phyloP scores from a whole-genome alignment of 257 asterid species.

The Lithospermum erythrorhizon region DNA sequence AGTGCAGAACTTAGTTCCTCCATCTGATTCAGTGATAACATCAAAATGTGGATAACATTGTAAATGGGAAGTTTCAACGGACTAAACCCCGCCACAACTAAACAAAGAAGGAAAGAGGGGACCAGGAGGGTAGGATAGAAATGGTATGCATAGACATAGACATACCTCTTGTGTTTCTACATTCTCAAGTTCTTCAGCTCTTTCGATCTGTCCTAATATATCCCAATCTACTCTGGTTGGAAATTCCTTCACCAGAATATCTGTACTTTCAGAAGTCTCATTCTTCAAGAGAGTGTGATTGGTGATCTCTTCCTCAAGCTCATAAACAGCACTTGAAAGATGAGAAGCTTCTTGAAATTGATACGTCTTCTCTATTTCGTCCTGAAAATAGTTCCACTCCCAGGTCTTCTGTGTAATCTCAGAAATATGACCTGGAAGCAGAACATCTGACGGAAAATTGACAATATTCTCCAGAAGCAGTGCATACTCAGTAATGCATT shows the following conservation, averaged over 20 bases:
- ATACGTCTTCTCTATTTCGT: constrained; percentile 36
- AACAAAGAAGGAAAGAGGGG: neutral
- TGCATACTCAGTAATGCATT: constrained; percentile 58
- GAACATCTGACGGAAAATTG: constrained; percentile 82
- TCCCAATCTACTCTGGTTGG: constrained; percentile 78
- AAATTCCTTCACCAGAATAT: constrained; percentile 30
- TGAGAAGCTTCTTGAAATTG: constrained; percentile 23
- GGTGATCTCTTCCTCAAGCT: constrained; percentile 54
- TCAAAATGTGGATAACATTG: constrained; percentile 7
- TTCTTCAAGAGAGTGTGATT: constrained; percentile 27
- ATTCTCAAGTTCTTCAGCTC: constrained; percentile 76
- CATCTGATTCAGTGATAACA: constrained; percentile 5
- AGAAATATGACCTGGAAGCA: constrained; percentile 54
- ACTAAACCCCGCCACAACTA: too few relatives aligned
- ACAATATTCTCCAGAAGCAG: constrained; percentile 60
- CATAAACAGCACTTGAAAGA: constrained; percentile 45
- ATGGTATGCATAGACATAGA: constrained; percentile 9
- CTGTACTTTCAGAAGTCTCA: constrained; percentile 30
- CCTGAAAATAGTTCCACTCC: constrained; percentile 66
- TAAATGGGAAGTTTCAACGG: neutral
- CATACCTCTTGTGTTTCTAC: constrained; percentile 84
- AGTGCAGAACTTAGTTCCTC: constrained; percentile 27
- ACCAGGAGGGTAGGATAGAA: neutral
- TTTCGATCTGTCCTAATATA: constrained; percentile 61
- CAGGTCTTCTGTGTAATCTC: constrained; percentile 49